Percentiles rank a stretch among this genome's conserved stretches.
Evolutionary conservation across 2,329 filamentous ascomycete genomes (phyloP).

Genomic region (Claviceps capensis): DNA sequence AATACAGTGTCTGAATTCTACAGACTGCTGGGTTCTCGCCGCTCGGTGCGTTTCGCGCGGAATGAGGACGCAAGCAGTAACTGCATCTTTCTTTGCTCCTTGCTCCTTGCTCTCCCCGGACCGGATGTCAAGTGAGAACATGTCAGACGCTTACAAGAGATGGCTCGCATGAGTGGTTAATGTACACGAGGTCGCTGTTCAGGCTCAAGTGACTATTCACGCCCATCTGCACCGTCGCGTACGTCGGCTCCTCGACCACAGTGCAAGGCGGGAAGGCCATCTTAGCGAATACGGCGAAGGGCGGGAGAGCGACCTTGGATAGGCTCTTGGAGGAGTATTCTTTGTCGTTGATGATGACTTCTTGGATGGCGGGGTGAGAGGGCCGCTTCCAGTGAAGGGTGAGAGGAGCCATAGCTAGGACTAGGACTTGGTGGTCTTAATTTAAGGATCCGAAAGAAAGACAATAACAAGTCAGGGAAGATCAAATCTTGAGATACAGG

Average conservation of each 20-base stretch:
- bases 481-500: not conserved
- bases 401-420: constrained; percentile 36
- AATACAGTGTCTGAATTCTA: no score
- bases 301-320: constrained; percentile 39
- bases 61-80: not conserved
- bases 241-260: constrained; percentile 39
- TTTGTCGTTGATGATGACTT: constrained; percentile 38
- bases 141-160: constrained; percentile 37
- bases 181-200: constrained; percentile 53
- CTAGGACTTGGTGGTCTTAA: not conserved
- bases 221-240: constrained; percentile 50
- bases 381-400: constrained; percentile 46
- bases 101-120: no score
- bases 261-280: constrained; percentile 51
- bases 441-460: not conserved
- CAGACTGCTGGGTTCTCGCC: no score
- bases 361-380: constrained; percentile 44
- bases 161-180: constrained; percentile 55
- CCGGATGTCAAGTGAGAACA: not conserved
- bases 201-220: constrained; percentile 43
- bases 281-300: constrained; percentile 53
- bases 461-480: no score
- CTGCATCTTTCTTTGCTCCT: no score
- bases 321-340: constrained; percentile 47
- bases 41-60: not conserved